Base-by-base conservation (phyloP, 257 asterid species). In the Misopates orontium region DNA sequence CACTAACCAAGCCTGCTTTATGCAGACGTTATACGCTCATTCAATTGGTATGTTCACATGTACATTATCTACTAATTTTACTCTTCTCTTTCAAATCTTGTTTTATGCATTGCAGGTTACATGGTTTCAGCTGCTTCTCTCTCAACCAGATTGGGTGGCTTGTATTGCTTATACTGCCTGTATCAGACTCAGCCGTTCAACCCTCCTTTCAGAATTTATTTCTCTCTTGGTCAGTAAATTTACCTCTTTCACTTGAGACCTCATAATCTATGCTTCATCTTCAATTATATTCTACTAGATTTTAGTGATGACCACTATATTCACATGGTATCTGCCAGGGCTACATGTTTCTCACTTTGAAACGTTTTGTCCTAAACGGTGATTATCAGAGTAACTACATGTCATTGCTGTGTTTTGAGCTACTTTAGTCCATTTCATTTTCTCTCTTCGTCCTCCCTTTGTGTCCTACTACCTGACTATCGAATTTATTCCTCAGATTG, bases 21-120 rank as follows among this genome's bases (percentile, higher is more conserved):
- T 89, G 95, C 97, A 87, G 83, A 85, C 98, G 24, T 67, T 93
- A 25, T 93, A 84, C 78, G 90, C 87, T 31, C 88, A 93, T 72
- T 74, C 80, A 21, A 81, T 79, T 51, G 84, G 96, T 84, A 83
- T 57, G 77, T 71, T 28, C n/a, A n/a, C n/a, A n/a, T n/a, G n/a
- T n/a, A n/a, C n/a, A n/a, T n/a, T n/a, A n/a, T n/a, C n/a, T n/a
- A n/a, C n/a, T n/a, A n/a, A n/a, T n/a, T n/a, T n/a, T n/a, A n/a
- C n/a, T 36, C 31, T 11, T n/a, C 65, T 32, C 23, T 66, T 41
- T 67, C 40, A 51, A 52, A 22, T 45, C 45, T 32, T 44, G 12
- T 56, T 60, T 21, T 21, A 13, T 74, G 62, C 58, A 41, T 83
- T 79, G 77, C 71, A 91, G 96, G 87, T 36, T 82, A 84, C 77